Percentiles rank a stretch among this genome's conserved stretches.
Conservation (phyloP, 2,329 filamentous ascomycete species). For the Trichoderma simmonsii region DNA sequence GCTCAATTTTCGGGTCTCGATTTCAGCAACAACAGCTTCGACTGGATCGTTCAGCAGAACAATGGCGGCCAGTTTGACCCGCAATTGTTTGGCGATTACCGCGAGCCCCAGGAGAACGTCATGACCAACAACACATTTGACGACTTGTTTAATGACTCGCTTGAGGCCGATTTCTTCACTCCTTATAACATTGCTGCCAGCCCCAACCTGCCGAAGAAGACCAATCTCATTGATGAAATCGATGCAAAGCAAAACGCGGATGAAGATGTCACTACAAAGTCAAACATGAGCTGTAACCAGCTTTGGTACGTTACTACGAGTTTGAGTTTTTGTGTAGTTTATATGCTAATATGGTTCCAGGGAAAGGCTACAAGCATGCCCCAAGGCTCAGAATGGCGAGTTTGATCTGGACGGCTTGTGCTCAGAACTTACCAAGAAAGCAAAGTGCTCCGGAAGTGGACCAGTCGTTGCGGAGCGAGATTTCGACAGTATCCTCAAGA, state of each 20-base stretch:
- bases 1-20: constrained; percentile 34
- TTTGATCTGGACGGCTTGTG: constrained; percentile 93
- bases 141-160: constrained; percentile 71
- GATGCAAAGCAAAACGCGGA: constrained; percentile 70
- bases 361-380: constrained; percentile 85
- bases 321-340: not conserved
- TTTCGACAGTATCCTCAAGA: constrained; percentile 74
- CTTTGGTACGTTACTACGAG: constrained; percentile 69
- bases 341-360: constrained; percentile 52
- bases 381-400: constrained; percentile 83
- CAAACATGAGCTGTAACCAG: constrained; percentile 80
- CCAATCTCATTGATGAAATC: constrained; percentile 70
- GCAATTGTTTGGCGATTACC: constrained; percentile 85
- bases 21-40: constrained; percentile 56
- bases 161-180: constrained; percentile 75
- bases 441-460: constrained; percentile 87
- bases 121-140: constrained; percentile 68
- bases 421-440: constrained; percentile 89
- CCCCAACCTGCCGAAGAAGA: constrained; percentile 50
- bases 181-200: constrained; percentile 68
- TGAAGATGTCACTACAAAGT: constrained; percentile 55
- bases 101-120: constrained; percentile 82
- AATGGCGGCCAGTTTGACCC: constrained; percentile 88
- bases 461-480: constrained; percentile 87
- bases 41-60: constrained; percentile 77